Conservation (phyloP, 1,284 basidiomycete species). For the Ustilago nuda region DNA sequence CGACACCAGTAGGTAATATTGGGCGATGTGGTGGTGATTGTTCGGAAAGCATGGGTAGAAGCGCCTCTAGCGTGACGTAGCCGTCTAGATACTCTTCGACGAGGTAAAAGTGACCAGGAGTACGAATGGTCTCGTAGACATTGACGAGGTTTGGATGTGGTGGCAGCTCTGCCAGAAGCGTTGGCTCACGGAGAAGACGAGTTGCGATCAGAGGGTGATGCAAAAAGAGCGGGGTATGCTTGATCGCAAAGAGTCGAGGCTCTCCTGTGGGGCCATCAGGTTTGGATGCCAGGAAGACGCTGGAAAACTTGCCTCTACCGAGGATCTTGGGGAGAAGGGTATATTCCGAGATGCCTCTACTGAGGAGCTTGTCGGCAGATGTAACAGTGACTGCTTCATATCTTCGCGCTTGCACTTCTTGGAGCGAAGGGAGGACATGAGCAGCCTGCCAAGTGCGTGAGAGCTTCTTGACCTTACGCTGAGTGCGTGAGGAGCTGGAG, state of each 20-base stretch:
- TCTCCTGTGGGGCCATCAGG: constrained; percentile 53
- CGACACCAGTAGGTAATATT: constrained; percentile 63
- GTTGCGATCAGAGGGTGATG: constrained; percentile 74
- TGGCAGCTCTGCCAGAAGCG: constrained; percentile 73
- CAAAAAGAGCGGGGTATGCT: constrained; percentile 74
- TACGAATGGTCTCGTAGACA: constrained; percentile 73
- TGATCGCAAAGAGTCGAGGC: constrained; percentile 71
- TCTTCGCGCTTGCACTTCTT: constrained; percentile 28
- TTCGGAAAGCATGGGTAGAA: constrained; percentile 52
- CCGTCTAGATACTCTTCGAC: constrained; percentile 73
- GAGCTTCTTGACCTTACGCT: constrained; percentile 17
- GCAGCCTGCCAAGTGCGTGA: constrained; percentile 30
- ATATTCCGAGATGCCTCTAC: constrained; percentile 66
- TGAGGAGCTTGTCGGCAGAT: constrained; percentile 64
- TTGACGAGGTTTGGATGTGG: constrained; percentile 74
- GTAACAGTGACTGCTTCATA: constrained; percentile 51
- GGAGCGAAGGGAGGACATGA: constrained; percentile 38
- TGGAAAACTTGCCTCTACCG: constrained; percentile 68
- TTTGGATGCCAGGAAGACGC: constrained; percentile 67
- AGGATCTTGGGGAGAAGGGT: constrained; percentile 67
- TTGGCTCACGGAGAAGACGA: constrained; percentile 73
- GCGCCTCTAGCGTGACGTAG: constrained; percentile 70
- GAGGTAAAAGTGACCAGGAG: constrained; percentile 74
- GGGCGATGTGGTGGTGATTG: constrained; percentile 48
- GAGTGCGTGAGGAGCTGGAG: constrained; percentile 26